A percentile compares a stretch with the other conserved stretches of the same genome.
Conservation (phyloP, 225 moss, liverwort and hornwort genomes). For the Pseudoscleropodium purum region DNA sequence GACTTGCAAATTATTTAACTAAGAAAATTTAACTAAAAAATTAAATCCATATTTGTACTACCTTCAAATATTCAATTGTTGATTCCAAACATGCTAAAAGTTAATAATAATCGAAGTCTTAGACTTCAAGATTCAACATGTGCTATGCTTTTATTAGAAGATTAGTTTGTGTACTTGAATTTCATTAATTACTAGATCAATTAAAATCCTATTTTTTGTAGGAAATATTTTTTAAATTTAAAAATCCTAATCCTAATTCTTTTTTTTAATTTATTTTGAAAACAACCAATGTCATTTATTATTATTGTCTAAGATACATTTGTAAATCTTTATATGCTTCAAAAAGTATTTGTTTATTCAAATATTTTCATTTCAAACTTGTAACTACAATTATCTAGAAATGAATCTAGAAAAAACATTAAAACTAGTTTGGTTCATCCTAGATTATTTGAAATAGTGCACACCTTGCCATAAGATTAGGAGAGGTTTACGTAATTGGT, state of each 20-base stretch:
- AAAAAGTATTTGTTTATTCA: neutral
- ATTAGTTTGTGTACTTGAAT: neutral
- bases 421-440: neutral
- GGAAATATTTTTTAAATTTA: fast-evolving
- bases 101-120: neutral
- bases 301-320: neutral
- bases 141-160: neutral
- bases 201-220: neutral
- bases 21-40: neutral
- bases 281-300: neutral
- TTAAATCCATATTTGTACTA: too few species aligned
- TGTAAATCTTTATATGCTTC: neutral
- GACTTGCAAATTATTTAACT: neutral
- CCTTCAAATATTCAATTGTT: neutral
- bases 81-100: neutral
- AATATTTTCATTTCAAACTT: neutral
- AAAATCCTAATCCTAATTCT: neutral
- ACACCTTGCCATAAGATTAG: neutral
- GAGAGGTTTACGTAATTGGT: neutral
- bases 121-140: neutral
- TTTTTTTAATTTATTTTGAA: neutral
- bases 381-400: too few species aligned
- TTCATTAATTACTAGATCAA: neutral
- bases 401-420: fast-evolving
- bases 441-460: neutral